These are phyloP conservation scores for Fennellomyces sp. DNA, from an alignment of 371 early-diverging fungal species.

Conservation along the genomic window DNA sequence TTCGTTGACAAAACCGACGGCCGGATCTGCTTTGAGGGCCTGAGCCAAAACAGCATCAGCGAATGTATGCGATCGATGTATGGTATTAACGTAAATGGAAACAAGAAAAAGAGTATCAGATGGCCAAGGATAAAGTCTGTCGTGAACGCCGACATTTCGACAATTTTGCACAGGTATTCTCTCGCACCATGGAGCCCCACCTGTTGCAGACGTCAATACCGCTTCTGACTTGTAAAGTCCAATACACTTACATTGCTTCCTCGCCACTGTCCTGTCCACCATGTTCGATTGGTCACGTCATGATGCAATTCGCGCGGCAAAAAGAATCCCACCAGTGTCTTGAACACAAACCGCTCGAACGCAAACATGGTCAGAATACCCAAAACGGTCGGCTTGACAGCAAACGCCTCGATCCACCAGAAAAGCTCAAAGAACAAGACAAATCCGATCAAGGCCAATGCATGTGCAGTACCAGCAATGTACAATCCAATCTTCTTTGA, in stretches of 20 bases:
- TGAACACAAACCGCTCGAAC: slow-evolving; percentile 74
- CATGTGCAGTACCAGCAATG: slow-evolving; percentile 70
- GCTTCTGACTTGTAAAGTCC: slow-evolving; percentile 3
- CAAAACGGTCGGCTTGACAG: slow-evolving; percentile 59
- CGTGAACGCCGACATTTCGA: slow-evolving; percentile 85
- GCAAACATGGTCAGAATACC: slow-evolving; percentile 68
- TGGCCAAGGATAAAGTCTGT: slow-evolving; percentile 82
- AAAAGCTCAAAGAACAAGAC: slow-evolving; percentile 63
- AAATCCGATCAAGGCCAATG: slow-evolving; percentile 60
- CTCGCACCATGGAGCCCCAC: slow-evolving; percentile 52
- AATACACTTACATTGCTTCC: slow-evolving; percentile 34
- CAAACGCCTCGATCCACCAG: slow-evolving; percentile 73
- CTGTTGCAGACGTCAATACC: neutral
- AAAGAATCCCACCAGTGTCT: slow-evolving; percentile 68
- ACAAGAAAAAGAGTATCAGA: slow-evolving; percentile 73
- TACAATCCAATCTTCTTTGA: slow-evolving; percentile 66
- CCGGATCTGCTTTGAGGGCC: slow-evolving; percentile 77
- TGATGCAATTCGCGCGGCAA: slow-evolving; percentile 81
- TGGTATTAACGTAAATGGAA: slow-evolving; percentile 73
- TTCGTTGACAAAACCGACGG: slow-evolving; percentile 75
- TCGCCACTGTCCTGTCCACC: slow-evolving; percentile 90
- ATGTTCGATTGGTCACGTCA: slow-evolving; percentile 81
- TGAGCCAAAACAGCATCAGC: slow-evolving; percentile 82
- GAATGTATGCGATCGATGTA: slow-evolving; percentile 81
- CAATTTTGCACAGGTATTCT: slow-evolving; percentile 85